Evolutionary conservation across 164 flowering plant species (phyloP), one percentile per base, ranked within the genome.

Genomic region (Sedum album): DNA sequence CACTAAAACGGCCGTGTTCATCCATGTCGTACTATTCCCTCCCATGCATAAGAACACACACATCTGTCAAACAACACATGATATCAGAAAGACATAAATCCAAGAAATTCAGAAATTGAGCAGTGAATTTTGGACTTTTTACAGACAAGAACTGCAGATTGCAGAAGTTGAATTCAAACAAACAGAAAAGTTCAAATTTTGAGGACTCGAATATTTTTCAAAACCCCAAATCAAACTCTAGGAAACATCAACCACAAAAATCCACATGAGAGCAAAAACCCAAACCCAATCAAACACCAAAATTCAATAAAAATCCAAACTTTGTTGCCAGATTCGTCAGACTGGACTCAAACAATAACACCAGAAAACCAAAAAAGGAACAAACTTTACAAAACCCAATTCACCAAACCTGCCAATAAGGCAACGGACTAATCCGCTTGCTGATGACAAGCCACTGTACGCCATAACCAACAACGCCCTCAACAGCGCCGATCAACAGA

Each of bases 21-120:
- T 92, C 97, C 97, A 92, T 1, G 97, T 89, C 7, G 92, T 88
- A 73, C 94, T 91, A 82, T 92, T 92, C 2, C 96, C 97, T 67
- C 97, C 97, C 91, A 92, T 73, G 65, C 97, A 92, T 39, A 92
- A 68, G 62, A 86, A 86, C 42, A 89, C 71, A 53, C 91, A 84
- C 97, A 89, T 88, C 95, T 90, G 82, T 48, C 14, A 0, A 26
- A 57, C 62, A 57, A 57, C 31, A 55, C 61, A 57, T 30, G 6
- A 57, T 57, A 18, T 17, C 31, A 11, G n/a, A 57, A 57, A 28
- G 33, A 57, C 33, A 28, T 11, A 25, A 57, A 51, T 51, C 26
- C 57, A 51, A n/a, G 4, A n/a, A 51, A 51, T n/a, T 18, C 57
- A 6, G 23, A 51, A 51, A 51, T 4, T 21, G 57, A 51, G 48